Conservation (phyloP, 495 filamentous ascomycete genomes). For the Hapsidospora chrysogenum region DNA sequence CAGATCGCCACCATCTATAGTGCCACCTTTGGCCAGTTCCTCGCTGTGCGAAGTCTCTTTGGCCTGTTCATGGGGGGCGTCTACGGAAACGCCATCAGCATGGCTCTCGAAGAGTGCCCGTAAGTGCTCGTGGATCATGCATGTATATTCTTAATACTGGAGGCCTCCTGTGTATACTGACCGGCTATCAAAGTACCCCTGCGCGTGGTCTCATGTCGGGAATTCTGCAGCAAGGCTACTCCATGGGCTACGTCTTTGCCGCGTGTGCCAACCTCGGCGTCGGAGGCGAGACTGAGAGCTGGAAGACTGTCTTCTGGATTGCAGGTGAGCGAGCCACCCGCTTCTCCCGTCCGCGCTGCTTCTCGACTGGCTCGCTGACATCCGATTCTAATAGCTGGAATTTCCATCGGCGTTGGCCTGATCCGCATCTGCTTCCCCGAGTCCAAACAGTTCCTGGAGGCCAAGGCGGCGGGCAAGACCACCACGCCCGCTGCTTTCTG, state of each 20-base stretch:
- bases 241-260: constrained; percentile 57
- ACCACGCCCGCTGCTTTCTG: constrained; percentile 38
- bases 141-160: no score
- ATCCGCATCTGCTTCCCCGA: constrained; percentile 52
- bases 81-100: constrained; percentile 67
- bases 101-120: constrained; percentile 66
- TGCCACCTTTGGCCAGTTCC: constrained; percentile 46
- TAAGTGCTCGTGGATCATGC: constrained; percentile 14
- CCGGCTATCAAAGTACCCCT: constrained; percentile 18
- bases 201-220: constrained; percentile 63
- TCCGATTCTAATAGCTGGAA: constrained; percentile 33
- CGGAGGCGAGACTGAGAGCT: constrained; percentile 34
- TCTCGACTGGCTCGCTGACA: neutral
- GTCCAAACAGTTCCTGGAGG: constrained; percentile 51
- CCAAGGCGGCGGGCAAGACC: constrained; percentile 33
- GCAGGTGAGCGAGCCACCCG: constrained; percentile 1
- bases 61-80: constrained; percentile 76
- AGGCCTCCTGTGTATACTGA: neutral
- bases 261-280: constrained; percentile 54
- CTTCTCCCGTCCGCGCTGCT: no score
- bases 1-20: constrained; percentile 62
- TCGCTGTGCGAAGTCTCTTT: constrained; percentile 53
- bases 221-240: constrained; percentile 63
- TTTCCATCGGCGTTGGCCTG: constrained; percentile 47
- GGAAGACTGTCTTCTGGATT: constrained; percentile 48